phyloP scores from a whole-genome alignment of 805 yeast species.

The Blastobotrys parvus region DNA sequence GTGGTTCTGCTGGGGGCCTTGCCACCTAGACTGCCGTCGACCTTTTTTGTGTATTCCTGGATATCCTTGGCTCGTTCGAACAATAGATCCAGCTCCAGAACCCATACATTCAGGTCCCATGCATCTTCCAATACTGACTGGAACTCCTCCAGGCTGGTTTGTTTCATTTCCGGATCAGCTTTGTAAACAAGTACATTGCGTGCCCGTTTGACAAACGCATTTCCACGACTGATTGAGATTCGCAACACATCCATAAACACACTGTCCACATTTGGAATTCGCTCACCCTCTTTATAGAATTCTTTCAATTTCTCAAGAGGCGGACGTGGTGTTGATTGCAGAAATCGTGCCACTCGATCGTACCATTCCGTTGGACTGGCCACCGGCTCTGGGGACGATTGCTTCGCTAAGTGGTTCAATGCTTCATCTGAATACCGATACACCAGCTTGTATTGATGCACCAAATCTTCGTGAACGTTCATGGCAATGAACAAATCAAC shows the following conservation, averaged over 20 bases:
- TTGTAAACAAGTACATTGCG: slow-evolving; percentile 18
- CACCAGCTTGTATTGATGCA: slow-evolving; percentile 5
- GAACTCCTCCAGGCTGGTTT: slow-evolving; percentile 32
- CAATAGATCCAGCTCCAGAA: slow-evolving; percentile 55
- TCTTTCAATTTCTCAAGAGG: slow-evolving; percentile 37
- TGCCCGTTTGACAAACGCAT: slow-evolving; percentile 47
- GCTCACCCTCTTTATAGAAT: slow-evolving; percentile 48
- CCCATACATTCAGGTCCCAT: slow-evolving; percentile 41
- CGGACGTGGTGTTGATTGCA: slow-evolving; percentile 38
- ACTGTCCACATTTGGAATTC: slow-evolving; percentile 32
- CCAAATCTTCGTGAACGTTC: slow-evolving; percentile 3
- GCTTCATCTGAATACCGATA: slow-evolving; percentile 42
- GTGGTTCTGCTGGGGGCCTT: slow-evolving; percentile 24
- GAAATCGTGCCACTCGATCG: slow-evolving; percentile 33
- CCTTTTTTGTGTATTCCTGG: slow-evolving; percentile 41
- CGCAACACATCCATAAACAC: slow-evolving; percentile 33
- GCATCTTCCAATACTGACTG: slow-evolving; percentile 37
- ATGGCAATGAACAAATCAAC: slow-evolving; percentile 4
- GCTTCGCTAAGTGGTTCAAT: too few relatives aligned
- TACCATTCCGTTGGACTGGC: slow-evolving; percentile 47
- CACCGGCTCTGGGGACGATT: slow-evolving; percentile 32
- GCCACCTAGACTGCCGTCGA: slow-evolving; percentile 32
- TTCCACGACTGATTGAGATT: slow-evolving; percentile 37
- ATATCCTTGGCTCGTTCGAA: slow-evolving; percentile 46
- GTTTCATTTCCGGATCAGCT: slow-evolving; percentile 2